Conservation (phyloP, 2,329 filamentous ascomycete species). For the Ascochyta lentis region DNA sequence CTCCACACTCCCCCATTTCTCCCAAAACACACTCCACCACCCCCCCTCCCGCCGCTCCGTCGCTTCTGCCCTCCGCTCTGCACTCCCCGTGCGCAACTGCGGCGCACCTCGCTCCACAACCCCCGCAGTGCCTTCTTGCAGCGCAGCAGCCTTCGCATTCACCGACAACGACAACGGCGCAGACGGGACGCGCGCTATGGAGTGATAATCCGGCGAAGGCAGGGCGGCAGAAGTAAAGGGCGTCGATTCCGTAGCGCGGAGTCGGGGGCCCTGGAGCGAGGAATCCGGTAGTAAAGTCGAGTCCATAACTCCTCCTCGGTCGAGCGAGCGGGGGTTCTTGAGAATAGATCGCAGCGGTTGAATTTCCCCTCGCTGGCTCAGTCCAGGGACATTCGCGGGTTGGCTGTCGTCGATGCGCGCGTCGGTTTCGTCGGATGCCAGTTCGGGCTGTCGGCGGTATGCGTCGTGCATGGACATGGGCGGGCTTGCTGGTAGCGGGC, state of each 20-base stretch:
- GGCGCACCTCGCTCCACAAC: not conserved
- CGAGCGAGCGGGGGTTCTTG: not conserved
- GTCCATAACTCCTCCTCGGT: not conserved
- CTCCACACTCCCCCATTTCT: slow-evolving; percentile 72
- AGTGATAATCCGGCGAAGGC: slow-evolving; percentile 27
- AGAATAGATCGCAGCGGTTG: not conserved
- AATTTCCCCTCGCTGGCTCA: not conserved
- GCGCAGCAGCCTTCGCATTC: slow-evolving; percentile 9
- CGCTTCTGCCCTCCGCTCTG: slow-evolving; percentile 33
- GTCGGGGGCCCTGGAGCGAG: not conserved
- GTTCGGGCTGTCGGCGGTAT: not conserved
- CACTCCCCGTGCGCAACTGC: slow-evolving; percentile 16
- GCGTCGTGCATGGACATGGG: not conserved
- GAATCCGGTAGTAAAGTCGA: too few species aligned
- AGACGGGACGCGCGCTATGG: slow-evolving; percentile 27
- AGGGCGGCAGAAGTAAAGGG: slow-evolving; percentile 30
- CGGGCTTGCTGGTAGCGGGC: not conserved
- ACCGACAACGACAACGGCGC: not conserved
- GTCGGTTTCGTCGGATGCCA: not conserved
- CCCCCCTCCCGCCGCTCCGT: slow-evolving; percentile 33
- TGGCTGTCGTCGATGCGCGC: not conserved
- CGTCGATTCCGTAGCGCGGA: slow-evolving; percentile 47
- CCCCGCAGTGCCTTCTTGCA: not conserved
- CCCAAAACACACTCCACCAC: slow-evolving; percentile 63
- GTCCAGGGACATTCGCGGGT: not conserved